A percentile compares a stretch with the other conserved stretches of the same genome.
These are phyloP conservation scores for Elsinoe fawcettii DNA, from an alignment of 2,329 filamentous ascomycete genomes.

Conservation along the genomic window DNA sequence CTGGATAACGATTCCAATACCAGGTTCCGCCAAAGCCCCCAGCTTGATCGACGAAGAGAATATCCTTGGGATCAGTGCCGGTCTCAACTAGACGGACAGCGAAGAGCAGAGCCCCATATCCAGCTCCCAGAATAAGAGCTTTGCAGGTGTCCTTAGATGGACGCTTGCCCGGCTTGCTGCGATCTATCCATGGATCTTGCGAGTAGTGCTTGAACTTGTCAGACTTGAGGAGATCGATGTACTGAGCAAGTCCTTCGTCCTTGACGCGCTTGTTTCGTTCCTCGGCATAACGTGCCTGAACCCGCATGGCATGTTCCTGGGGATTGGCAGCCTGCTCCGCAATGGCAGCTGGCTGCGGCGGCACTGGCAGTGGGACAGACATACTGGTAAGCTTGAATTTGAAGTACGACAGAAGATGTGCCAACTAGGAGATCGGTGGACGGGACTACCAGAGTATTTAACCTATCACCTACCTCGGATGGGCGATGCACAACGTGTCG, in stretches of 20 bases:
- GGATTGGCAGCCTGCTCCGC: slow-evolving; percentile 7
- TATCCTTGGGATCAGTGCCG: slow-evolving; percentile 30
- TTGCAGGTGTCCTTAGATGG: slow-evolving; percentile 16
- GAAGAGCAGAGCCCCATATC: slow-evolving; percentile 38
- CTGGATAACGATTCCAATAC: slow-evolving; percentile 45
- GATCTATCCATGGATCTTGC: slow-evolving; percentile 27
- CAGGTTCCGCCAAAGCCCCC: slow-evolving; percentile 44
- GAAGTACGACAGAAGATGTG: no score
- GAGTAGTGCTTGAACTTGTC: slow-evolving; percentile 22
- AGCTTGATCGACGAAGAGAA: slow-evolving; percentile 39
- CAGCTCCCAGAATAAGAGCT: slow-evolving; percentile 37
- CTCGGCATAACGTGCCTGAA: slow-evolving; percentile 21
- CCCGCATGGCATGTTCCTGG: slow-evolving; percentile 14
- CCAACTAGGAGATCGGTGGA: no score
- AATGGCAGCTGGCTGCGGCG: background rate
- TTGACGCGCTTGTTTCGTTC: slow-evolving; percentile 25
- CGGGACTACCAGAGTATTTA: no score
- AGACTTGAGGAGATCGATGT: slow-evolving; percentile 23
- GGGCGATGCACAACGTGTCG: background rate
- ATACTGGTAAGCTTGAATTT: background rate
- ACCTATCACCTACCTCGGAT: background rate
- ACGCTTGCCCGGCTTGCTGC: background rate
- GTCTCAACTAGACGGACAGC: slow-evolving; percentile 35
- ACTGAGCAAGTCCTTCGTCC: slow-evolving; percentile 21
- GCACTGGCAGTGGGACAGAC: background rate